These are phyloP conservation scores for Wickerhamiella cacticola DNA, from an alignment of 805 yeast genomes.

Conservation along the genomic window DNA sequence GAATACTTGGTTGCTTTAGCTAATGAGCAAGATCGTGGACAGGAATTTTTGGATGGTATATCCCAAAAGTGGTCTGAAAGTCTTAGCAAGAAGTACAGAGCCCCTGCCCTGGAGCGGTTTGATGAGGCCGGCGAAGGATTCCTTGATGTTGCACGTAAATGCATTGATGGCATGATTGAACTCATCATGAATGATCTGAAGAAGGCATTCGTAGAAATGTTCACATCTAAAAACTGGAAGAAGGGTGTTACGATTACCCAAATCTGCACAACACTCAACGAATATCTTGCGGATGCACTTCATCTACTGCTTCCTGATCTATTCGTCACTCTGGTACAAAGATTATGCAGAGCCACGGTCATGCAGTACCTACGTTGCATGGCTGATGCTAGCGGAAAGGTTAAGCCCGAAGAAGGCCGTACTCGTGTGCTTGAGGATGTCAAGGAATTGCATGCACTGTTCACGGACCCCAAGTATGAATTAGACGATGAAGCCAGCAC, in stretches of 20 bases:
- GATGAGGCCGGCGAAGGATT: constrained; percentile 65
- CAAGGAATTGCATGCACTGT: constrained; percentile 41
- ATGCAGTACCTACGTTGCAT: constrained; percentile 40
- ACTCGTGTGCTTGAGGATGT: constrained; percentile 52
- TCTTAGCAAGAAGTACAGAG: constrained; percentile 51
- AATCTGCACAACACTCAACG: constrained; percentile 60
- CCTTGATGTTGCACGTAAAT: constrained; percentile 57
- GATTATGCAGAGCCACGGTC: constrained; percentile 41
- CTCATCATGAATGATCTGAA: constrained; percentile 63
- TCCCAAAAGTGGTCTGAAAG: constrained; percentile 51
- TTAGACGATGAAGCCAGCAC: constrained; percentile 31
- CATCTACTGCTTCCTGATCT: constrained; percentile 41
- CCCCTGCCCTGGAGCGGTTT: constrained; percentile 45
- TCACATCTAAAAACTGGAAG: constrained; percentile 56
- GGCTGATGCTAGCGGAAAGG: constrained; percentile 34
- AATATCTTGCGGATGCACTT: constrained; percentile 56
- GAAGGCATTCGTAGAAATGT: constrained; percentile 48
- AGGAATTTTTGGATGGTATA: constrained; percentile 58
- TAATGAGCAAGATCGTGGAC: constrained; percentile 68
- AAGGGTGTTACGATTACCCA: constrained; percentile 45
- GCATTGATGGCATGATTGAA: constrained; percentile 43
- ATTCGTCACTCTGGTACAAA: constrained; percentile 43
- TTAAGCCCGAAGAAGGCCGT: constrained; percentile 29
- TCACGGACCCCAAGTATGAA: constrained; percentile 34
- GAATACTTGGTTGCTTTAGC: constrained; percentile 76